These are phyloP conservation scores for Xylaria longipes DNA, from an alignment of 495 filamentous ascomycete genomes.

Conservation along the genomic window DNA sequence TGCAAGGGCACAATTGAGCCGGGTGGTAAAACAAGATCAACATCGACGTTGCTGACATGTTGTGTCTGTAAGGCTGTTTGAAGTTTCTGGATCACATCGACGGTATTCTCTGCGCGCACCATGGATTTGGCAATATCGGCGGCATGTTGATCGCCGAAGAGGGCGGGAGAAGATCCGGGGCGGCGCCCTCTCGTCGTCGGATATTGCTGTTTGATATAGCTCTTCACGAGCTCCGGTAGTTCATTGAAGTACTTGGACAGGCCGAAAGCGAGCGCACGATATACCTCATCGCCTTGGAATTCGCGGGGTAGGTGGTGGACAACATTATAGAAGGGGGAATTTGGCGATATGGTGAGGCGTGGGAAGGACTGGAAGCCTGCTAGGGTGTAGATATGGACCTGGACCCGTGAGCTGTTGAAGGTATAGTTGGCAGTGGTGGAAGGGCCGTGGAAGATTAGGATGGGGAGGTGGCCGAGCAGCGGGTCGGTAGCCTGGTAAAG, in stretches of 20 bases:
- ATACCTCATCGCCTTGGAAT: constrained; percentile 90
- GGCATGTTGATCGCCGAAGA: constrained; percentile 93
- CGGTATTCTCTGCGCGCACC: constrained; percentile 74
- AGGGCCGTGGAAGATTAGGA: constrained; percentile 85
- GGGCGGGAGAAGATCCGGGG: constrained; percentile 63
- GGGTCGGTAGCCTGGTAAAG: constrained; percentile 84
- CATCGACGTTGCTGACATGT: constrained; percentile 79
- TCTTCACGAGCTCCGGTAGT: constrained; percentile 77
- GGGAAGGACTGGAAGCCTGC: constrained; percentile 88
- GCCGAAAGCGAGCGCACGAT: constrained; percentile 86
- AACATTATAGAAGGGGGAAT: constrained; percentile 90
- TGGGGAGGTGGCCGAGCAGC: constrained; percentile 71
- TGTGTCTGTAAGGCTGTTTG: constrained; percentile 76
- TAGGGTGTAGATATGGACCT: constrained; percentile 87
- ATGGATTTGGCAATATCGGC: constrained; percentile 86
- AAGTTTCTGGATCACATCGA: constrained; percentile 73
- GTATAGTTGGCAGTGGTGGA: constrained; percentile 84
- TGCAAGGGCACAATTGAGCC: constrained; percentile 70
- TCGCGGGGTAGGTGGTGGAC: constrained; percentile 92
- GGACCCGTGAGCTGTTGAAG: constrained; percentile 86
- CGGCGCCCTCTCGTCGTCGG: constrained; percentile 54
- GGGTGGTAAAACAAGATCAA: constrained; percentile 84
- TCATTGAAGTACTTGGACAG: constrained; percentile 93
- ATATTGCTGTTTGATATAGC: constrained; percentile 58
- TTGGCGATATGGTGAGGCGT: constrained; percentile 89